phyloP scores from a whole-genome alignment of 2,329 filamentous ascomycete genomes.

The Sporothrix variecibatus region DNA sequence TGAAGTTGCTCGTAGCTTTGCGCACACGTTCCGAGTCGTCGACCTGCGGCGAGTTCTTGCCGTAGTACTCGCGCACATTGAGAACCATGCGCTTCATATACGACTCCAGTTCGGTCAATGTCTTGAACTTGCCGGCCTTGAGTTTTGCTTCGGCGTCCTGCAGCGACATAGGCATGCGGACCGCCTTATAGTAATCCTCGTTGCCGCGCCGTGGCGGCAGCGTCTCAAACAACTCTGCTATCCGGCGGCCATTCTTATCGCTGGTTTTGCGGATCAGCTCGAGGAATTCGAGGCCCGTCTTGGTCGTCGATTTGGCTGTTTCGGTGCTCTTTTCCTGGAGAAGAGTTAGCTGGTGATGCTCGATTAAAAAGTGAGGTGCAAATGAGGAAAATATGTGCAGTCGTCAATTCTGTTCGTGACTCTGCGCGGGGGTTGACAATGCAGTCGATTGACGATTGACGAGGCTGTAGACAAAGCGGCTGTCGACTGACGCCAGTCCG shows the following conservation, averaged over 20 bases:
- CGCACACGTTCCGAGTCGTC: conserved; percentile 85
- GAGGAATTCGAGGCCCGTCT: conserved; percentile 71
- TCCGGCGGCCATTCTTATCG: conserved; percentile 78
- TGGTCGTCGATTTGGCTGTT: conserved; percentile 67
- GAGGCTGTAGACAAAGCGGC: background rate
- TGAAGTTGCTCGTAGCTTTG: conserved; percentile 83
- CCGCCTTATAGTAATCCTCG: conserved; percentile 75
- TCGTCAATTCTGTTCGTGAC: background rate
- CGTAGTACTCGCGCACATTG: conserved; percentile 84
- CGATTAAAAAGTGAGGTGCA: background rate
- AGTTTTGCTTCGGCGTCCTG: conserved; percentile 76
- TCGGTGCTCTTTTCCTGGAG: conserved; percentile 53
- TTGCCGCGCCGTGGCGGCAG: conserved; percentile 66
- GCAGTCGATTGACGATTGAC: background rate
- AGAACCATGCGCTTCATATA: conserved; percentile 86
- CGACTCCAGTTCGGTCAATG: conserved; percentile 73
- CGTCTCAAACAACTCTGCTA: conserved; percentile 73
- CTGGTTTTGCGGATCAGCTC: conserved; percentile 73
- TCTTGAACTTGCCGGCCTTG: conserved; percentile 66
- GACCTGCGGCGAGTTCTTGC: conserved; percentile 69
- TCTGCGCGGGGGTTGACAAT: background rate
- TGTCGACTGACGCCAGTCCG: background rate
- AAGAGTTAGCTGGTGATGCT: background rate
- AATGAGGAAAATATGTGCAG: background rate
- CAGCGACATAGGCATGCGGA: conserved; percentile 76